Percentiles rank a stretch among this genome's conserved stretches.
Evolutionary conservation across 176 grass and related monocot genomes (phyloP).

Genomic region (Oryza officinalis): DNA sequence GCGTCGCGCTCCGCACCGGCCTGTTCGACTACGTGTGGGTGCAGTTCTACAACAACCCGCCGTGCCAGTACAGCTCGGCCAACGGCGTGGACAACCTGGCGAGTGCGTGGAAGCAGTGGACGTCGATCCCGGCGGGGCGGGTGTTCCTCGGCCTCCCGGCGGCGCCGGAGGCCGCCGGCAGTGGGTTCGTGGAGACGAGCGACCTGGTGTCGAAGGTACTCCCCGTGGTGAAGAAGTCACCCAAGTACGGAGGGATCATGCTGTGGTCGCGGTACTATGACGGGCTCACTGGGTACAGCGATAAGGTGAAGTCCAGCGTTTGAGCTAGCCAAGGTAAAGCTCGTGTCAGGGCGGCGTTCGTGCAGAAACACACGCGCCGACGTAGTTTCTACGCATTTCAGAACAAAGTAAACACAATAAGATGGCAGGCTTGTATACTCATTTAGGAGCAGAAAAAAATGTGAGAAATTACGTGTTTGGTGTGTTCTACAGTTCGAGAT

Average conservation of each 20-base stretch:
- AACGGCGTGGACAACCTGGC: constrained; percentile 24
- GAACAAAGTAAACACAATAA: neutral
- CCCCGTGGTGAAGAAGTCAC: constrained; percentile 47
- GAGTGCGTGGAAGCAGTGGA: constrained; percentile 58
- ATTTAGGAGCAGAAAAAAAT: neutral
- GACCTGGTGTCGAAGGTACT: constrained; percentile 49
- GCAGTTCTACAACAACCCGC: constrained; percentile 85
- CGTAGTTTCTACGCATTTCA: neutral
- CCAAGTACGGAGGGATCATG: constrained; percentile 82
- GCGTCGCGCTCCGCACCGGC: constrained; percentile 47
- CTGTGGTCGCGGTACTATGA: constrained; percentile 75
- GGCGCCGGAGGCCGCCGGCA: constrained; percentile 53
- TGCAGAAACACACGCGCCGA: neutral
- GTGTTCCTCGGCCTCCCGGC: constrained; percentile 76
- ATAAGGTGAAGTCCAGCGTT: constrained; percentile 46
- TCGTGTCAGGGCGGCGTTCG: neutral
- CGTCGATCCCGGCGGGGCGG: constrained; percentile 33
- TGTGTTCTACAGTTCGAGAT: neutral
- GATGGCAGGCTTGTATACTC: neutral
- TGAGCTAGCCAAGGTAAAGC: neutral
- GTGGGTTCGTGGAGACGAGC: constrained; percentile 54
- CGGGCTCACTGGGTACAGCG: constrained; percentile 55
- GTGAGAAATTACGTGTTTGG: neutral
- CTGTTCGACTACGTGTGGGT: constrained; percentile 92
- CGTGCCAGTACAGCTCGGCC: constrained; percentile 57